A percentile compares a stretch with the other conserved stretches of the same genome.
phyloP scores from a whole-genome alignment of 2,329 filamentous ascomycete species.

The Fusarium sp. region DNA sequence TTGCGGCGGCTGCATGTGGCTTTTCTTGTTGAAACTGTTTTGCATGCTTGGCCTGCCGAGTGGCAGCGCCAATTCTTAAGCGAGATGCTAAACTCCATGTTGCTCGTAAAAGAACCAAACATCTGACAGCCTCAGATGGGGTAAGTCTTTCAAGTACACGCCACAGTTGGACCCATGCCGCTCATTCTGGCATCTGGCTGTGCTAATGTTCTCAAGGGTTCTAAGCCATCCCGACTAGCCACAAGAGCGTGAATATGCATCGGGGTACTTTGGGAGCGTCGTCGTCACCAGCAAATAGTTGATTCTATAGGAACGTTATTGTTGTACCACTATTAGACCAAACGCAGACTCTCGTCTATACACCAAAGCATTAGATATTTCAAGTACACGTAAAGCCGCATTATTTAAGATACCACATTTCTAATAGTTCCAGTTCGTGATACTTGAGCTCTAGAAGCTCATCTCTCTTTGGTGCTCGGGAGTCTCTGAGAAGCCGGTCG shows the following conservation, averaged over 20 bases:
- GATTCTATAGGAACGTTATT: neutral
- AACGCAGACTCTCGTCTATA: neutral
- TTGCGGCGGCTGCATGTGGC: neutral
- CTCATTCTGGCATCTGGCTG: neutral
- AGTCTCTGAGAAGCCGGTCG: neutral
- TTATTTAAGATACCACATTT: neutral
- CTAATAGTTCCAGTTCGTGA: neutral
- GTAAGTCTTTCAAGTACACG: neutral
- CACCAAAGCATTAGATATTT: neutral
- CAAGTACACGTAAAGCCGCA: neutral
- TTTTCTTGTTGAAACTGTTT: slow-evolving; percentile 7
- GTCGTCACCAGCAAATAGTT: neutral
- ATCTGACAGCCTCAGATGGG: slow-evolving; percentile 1
- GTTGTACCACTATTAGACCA: neutral
- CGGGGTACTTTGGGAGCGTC: neutral
- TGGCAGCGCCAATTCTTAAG: slow-evolving; percentile 11
- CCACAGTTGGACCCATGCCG: neutral
- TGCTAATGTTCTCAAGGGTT: neutral
- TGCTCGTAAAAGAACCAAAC: slow-evolving; percentile 13
- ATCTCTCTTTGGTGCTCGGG: neutral
- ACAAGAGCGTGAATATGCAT: neutral
- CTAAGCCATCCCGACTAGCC: neutral
- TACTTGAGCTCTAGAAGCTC: neutral
- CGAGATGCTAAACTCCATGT: slow-evolving; percentile 26
- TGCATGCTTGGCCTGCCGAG: slow-evolving; percentile 7